Evolutionary conservation across 768 basidiomycete genomes (phyloP), one percentile per base, ranked within the genome.

Genomic region (Mycena pura): DNA sequence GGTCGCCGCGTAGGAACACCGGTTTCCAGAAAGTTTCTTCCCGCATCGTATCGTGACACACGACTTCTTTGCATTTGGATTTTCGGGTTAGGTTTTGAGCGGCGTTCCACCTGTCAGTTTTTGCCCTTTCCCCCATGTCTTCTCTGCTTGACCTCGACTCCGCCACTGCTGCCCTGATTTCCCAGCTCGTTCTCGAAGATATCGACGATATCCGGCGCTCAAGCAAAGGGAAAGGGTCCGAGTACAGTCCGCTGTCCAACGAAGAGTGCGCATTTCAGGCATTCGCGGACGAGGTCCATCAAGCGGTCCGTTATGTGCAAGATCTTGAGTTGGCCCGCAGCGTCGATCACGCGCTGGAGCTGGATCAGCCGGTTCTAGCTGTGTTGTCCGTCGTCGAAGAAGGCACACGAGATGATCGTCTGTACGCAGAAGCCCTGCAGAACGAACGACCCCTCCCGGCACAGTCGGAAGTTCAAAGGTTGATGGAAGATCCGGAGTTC

Each of bases 211-310:
- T 80, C 17, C 73, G 76, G 15, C 62, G 72, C 21, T 44, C 64
- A 0, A 64, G 71, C 13, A 84, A 84, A 57, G 80, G 80, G 24
- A 81, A 82, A 61, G 65, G 67, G 3, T 72, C 74, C 22, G 70
- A 68, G 2, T 73, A 68, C 40, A 60, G 65, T 0, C 68, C 73
- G 3, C 68, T 70, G 6, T 70, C 76, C 0, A 84, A 87, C 64
- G 78, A 80, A 36, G 80, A 83, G 36, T 52, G 77, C 8, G 86
- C 86, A 0, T 70, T 83, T 8, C 72, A 74, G 34, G 39, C 81
- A 1, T 82, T 83, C 52, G 71, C 72, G 3, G 73, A 80, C 27
- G 73, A 77, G 15, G 51, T 82, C 6, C 57, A 70, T 7, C 61
- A 66, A 9, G 57, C 74, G 39, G 56, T 80, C 4, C 65, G 63